Evolutionary conservation across 2,329 filamentous ascomycete genomes (phyloP).

Genomic region (Phyllosticta ampelicida): DNA sequence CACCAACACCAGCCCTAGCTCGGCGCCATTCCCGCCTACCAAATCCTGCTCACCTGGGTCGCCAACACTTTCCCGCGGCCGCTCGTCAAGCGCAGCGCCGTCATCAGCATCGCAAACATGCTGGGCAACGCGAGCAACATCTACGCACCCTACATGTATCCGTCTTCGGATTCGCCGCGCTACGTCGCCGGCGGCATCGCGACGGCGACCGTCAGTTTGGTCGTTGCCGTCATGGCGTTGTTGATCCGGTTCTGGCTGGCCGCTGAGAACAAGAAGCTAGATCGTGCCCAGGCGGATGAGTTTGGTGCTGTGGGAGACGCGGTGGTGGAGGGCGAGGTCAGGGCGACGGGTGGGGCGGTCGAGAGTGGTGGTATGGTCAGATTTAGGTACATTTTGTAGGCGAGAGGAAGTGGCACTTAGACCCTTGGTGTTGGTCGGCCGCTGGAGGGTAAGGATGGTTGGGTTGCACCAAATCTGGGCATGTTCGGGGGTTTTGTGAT

Average conservation of each 20-base stretch:
- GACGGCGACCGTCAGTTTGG: slow-evolving; percentile 25
- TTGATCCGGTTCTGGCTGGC: slow-evolving; percentile 24
- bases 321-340: slow-evolving; percentile 10
- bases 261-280: slow-evolving; percentile 25
- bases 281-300: slow-evolving; percentile 14
- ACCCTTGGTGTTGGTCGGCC: too few species aligned
- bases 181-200: slow-evolving; percentile 29
- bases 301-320: slow-evolving; percentile 12
- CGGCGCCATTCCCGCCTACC: slow-evolving; percentile 19
- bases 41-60: slow-evolving; percentile 24
- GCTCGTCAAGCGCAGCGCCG: slow-evolving; percentile 23
- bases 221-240: slow-evolving; percentile 26
- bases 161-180: slow-evolving; percentile 22
- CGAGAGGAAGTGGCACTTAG: neutral
- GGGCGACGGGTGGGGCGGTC: neutral
- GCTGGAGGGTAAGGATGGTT: too few species aligned
- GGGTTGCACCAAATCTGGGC: too few species aligned
- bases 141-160: slow-evolving; percentile 27
- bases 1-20: slow-evolving; percentile 1
- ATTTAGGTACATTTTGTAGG: slow-evolving; percentile 10
- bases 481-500: too few species aligned
- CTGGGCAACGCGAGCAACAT: slow-evolving; percentile 26
- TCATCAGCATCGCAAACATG: slow-evolving; percentile 23
- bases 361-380: neutral
- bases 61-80: slow-evolving; percentile 24